Conservation (phyloP, 1,284 basidiomycete species). For the Cerrena zonata region DNA sequence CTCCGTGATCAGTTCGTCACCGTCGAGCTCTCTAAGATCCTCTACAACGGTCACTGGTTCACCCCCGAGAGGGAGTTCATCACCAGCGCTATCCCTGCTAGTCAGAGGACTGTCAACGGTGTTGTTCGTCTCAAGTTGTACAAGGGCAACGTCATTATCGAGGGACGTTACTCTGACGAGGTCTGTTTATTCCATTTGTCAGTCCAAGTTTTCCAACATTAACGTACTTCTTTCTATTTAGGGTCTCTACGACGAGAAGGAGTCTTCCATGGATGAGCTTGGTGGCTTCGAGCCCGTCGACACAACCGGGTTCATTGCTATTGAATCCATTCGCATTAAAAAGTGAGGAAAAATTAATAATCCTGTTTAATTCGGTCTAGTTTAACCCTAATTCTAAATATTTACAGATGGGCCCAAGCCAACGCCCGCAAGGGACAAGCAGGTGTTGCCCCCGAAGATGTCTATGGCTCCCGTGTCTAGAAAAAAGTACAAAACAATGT, state of each 20-base stretch:
- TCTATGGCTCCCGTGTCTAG: constrained; percentile 51
- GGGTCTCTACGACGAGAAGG: constrained; percentile 91
- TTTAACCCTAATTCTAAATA: background rate
- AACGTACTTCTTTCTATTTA: constrained; percentile 25
- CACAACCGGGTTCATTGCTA: constrained; percentile 89
- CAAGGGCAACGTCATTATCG: constrained; percentile 94
- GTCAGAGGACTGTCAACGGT: constrained; percentile 95
- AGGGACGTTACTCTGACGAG: constrained; percentile 88
- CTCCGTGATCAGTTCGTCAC: constrained; percentile 95
- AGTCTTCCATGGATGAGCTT: constrained; percentile 99
- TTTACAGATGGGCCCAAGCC: constrained; percentile 71
- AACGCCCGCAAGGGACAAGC: constrained; percentile 79
- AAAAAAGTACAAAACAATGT: no score
- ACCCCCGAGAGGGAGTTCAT: constrained; percentile 96
- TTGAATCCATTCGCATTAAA: constrained; percentile 93
- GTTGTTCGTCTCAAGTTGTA: constrained; percentile 85
- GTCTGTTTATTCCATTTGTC: constrained; percentile 35
- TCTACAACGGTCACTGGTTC: constrained; percentile 98
- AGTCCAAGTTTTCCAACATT: no score
- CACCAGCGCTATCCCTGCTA: constrained; percentile 81
- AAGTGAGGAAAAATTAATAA: constrained; percentile 59
- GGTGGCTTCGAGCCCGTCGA: constrained; percentile 94
- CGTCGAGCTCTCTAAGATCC: constrained; percentile 80
- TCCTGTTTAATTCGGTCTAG: constrained; percentile 12
- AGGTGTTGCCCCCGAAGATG: constrained; percentile 71